Conservation (phyloP, 2,329 filamentous ascomycete species). For the Sphaerulina populicola region DNA sequence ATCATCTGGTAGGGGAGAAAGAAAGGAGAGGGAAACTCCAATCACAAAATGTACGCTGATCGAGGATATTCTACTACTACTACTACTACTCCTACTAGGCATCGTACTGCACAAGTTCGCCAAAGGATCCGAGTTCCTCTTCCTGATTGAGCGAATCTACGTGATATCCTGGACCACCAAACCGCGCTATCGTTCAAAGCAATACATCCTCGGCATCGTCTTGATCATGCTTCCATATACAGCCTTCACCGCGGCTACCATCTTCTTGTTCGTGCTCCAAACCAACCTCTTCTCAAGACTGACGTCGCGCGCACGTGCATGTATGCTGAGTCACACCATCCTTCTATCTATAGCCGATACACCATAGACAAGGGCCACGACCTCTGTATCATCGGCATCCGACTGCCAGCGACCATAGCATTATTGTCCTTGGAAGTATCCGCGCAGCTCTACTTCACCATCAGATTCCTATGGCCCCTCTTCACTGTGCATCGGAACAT, state of each 20-base stretch:
- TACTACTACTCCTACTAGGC: too few relatives aligned
- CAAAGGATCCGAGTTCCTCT: slow-evolving; percentile 12
- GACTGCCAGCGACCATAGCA: neutral
- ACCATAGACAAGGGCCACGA: neutral
- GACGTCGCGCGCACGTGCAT: too few relatives aligned
- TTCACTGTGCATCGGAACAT: slow-evolving; percentile 5
- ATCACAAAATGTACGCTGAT: too few relatives aligned
- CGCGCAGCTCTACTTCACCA: slow-evolving; percentile 4
- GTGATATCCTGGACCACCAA: slow-evolving; percentile 16
- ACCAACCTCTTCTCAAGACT: too few relatives aligned
- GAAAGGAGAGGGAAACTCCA: too few relatives aligned
- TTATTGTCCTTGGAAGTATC: neutral
- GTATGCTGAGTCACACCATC: too few relatives aligned
- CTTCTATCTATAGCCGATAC: neutral
- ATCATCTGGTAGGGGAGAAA: too few relatives aligned
- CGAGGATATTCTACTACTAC: neutral
- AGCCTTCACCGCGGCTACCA: neutral
- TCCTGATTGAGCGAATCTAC: slow-evolving; percentile 17
- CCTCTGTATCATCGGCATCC: neutral
- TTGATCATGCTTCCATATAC: slow-evolving; percentile 12
- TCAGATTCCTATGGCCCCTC: slow-evolving; percentile 8
- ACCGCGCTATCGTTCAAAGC: slow-evolving; percentile 8
- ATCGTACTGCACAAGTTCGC: slow-evolving; percentile 1
- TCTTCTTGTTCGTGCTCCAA: neutral
- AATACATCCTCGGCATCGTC: slow-evolving; percentile 13